A percentile compares a stretch with the other conserved stretches of the same genome.
Conservation (phyloP, 2,329 filamentous ascomycete species). For the Paraphoma sp. region DNA sequence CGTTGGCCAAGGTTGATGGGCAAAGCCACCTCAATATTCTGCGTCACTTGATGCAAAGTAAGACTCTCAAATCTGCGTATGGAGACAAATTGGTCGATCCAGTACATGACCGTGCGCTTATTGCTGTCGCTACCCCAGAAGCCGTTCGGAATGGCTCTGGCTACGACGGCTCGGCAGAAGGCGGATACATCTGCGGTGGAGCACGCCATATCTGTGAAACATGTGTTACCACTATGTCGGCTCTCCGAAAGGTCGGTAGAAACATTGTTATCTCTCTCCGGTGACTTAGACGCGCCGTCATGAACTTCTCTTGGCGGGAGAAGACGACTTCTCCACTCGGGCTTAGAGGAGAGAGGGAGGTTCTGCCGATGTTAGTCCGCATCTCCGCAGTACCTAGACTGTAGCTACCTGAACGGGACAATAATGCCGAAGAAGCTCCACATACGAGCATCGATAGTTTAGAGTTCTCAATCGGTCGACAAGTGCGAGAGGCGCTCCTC, state of each 20-base stretch:
- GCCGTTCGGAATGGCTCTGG: constrained; percentile 72
- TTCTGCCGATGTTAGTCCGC: constrained; percentile 29
- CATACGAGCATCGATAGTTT: constrained; percentile 79
- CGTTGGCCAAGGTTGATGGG: constrained; percentile 8
- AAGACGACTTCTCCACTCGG: constrained; percentile 32
- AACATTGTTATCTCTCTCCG: background rate
- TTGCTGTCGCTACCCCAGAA: constrained; percentile 80
- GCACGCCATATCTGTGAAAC: constrained; percentile 72
- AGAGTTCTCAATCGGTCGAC: constrained; percentile 72
- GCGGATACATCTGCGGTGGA: constrained; percentile 75
- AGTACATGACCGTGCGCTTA: constrained; percentile 65
- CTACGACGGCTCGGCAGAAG: constrained; percentile 81
- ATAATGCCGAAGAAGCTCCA: constrained; percentile 78
- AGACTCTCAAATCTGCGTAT: constrained; percentile 83
- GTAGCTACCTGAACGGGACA: constrained; percentile 64
- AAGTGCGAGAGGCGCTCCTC: constrained; percentile 66
- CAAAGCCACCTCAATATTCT: constrained; percentile 72
- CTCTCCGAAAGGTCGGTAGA: too few relatives aligned
- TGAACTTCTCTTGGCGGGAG: constrained; percentile 13
- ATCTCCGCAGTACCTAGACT: background rate
- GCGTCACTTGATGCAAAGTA: constrained; percentile 77
- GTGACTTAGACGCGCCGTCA: background rate
- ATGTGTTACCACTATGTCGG: constrained; percentile 6
- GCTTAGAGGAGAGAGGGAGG: constrained; percentile 31
- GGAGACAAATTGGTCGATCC: constrained; percentile 78